phyloP scores from a whole-genome alignment of 2,329 filamentous ascomycete species.

The Fusarium caatingaense region DNA sequence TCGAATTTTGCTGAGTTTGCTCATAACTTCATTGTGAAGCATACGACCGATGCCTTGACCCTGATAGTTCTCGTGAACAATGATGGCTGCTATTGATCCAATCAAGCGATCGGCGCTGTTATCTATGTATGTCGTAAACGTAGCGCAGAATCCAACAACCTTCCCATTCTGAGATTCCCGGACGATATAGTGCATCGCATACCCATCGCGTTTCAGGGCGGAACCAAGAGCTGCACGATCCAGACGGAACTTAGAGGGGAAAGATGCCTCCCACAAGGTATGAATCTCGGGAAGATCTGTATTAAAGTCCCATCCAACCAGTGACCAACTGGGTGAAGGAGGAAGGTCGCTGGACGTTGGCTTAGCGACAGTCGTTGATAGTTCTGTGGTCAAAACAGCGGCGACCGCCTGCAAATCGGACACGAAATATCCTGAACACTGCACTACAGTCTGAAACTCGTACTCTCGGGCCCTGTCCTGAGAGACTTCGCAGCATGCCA shows the following conservation, averaged over 20 bases:
- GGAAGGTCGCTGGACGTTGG: slow-evolving; percentile 29
- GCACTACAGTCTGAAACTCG: slow-evolving; percentile 64
- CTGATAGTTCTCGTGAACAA: slow-evolving; percentile 62
- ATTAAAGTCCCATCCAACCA: slow-evolving; percentile 54
- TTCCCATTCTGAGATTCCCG: slow-evolving; percentile 56
- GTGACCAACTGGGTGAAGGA: slow-evolving; percentile 54
- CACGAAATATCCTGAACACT: slow-evolving; percentile 61
- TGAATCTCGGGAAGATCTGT: slow-evolving; percentile 56
- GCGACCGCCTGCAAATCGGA: slow-evolving; percentile 63
- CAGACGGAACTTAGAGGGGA: slow-evolving; percentile 57
- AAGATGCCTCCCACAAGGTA: slow-evolving; percentile 62
- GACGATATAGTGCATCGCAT: slow-evolving; percentile 67
- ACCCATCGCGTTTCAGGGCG: slow-evolving; percentile 65
- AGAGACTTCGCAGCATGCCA: slow-evolving; percentile 62
- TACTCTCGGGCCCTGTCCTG: slow-evolving; percentile 54
- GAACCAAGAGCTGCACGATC: slow-evolving; percentile 55
- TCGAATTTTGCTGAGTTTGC: slow-evolving; percentile 60
- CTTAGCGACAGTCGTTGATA: slow-evolving; percentile 2
- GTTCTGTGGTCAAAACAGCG: slow-evolving; percentile 62
- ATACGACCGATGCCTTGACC: slow-evolving; percentile 63
- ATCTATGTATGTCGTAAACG: slow-evolving; percentile 68
- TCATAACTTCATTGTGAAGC: slow-evolving; percentile 64
- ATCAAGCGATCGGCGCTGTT: slow-evolving; percentile 63
- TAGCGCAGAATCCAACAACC: slow-evolving; percentile 69
- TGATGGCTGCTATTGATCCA: slow-evolving; percentile 65